Percentiles rank a stretch among this genome's conserved stretches.
phyloP scores from a whole-genome alignment of 2,329 filamentous ascomycete genomes.

The Verticillium klebahnii region DNA sequence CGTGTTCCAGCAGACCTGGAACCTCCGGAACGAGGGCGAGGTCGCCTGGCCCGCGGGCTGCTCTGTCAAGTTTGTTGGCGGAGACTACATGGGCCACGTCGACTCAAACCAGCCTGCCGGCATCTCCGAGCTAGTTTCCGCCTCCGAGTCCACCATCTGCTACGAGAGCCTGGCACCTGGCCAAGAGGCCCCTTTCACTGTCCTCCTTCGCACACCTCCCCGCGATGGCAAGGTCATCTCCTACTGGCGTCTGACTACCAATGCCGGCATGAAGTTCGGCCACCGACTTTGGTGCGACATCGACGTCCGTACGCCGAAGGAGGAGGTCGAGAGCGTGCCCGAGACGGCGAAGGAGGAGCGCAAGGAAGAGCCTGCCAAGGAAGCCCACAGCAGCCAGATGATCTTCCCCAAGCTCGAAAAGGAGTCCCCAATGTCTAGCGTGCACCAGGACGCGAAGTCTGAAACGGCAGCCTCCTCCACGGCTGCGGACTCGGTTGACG shows the following conservation, averaged over 20 bases:
- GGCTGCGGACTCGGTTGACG: slow-evolving; percentile 31
- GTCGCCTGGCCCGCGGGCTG: slow-evolving; percentile 82
- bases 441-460: slow-evolving; percentile 58
- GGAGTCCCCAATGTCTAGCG: slow-evolving; percentile 79
- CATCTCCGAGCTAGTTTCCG: slow-evolving; percentile 68
- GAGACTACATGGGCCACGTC: slow-evolving; percentile 93
- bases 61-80: slow-evolving; percentile 85
- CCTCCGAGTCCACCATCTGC: slow-evolving; percentile 78
- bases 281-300: slow-evolving; percentile 96
- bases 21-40: slow-evolving; percentile 78
- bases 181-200: slow-evolving; percentile 74
- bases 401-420: slow-evolving; percentile 96
- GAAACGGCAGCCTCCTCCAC: slow-evolving; percentile 54
- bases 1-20: slow-evolving; percentile 87
- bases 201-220: slow-evolving; percentile 74
- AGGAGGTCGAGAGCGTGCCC: slow-evolving; percentile 15
- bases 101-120: slow-evolving; percentile 77
- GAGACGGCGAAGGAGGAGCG: slow-evolving; percentile 27
- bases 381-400: slow-evolving; percentile 60
- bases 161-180: slow-evolving; percentile 65
- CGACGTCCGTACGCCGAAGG: slow-evolving; percentile 49
- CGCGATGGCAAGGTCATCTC: slow-evolving; percentile 80
- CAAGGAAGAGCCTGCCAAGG: slow-evolving; percentile 8
- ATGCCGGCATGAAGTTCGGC: slow-evolving; percentile 78
- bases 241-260: slow-evolving; percentile 90